Evolutionary conservation across 1,284 basidiomycete species (phyloP), one percentile per base, ranked within the genome.

Genomic region (Schizophyllum commune): DNA sequence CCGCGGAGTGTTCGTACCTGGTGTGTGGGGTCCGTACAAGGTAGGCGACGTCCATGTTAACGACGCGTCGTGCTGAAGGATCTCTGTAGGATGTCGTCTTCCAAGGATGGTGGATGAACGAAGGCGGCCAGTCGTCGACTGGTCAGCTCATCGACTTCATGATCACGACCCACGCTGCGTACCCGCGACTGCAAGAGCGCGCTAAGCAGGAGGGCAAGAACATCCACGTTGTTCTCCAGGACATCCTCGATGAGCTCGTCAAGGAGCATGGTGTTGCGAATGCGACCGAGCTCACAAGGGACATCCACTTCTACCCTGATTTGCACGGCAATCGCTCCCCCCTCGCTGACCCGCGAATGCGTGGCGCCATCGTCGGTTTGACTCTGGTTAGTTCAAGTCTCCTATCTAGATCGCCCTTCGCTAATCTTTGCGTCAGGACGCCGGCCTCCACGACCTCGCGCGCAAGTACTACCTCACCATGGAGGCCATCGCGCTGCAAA

Each of bases 141-240:
- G 97, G 96, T n/a, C 96, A 97, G 77, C 81, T 98, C 22, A 95
- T 98, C 65, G 94, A 99, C 70, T 98, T 97, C 71, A 88, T 97
- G 73, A 84, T 98, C 66, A 94, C 88, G 34, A 98, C 92, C 0
- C 96, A 99, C 69, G 85, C 91, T 1, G 93, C 96, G 0, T 92
- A 92, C 66, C 73, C 81, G 5, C 79, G 84, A 58, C 84, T 97
- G 19, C 76, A 87, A 57, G 81, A 87, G 59, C 68, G 79, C 6
- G 83, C 81, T 0, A 79, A 82, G 65, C 70, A 79, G 60, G 77
- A 83, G 64, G 73, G 82, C 32, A 83, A 79, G 63, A 82, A 80
- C 64, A 83, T 88, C 9, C 84, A 88, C 66, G 71, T 76, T 62
- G 39, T 96, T 0, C 80, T 98, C 1, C 86, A 88, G 33, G 84